These are phyloP conservation scores for Echeveria elegans DNA, from an alignment of 164 flowering plant species.

Conservation along the genomic window DNA sequence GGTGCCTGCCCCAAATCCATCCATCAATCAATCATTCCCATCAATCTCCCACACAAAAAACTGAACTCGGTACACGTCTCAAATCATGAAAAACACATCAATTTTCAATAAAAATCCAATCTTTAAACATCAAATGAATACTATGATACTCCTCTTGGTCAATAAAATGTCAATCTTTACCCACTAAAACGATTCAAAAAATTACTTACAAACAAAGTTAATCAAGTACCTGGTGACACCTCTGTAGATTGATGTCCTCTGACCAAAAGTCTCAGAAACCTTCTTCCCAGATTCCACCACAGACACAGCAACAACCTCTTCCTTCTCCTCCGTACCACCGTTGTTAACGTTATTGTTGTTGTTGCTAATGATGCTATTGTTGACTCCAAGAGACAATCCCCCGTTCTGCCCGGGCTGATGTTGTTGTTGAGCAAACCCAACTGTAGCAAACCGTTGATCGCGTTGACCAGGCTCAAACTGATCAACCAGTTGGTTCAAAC, in stretches of 20 bases:
- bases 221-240: conserved; percentile 93
- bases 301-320: conserved; percentile 32
- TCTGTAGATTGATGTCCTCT: conserved; percentile 84
- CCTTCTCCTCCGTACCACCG: conserved; percentile 2
- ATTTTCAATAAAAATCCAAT: background rate
- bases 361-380: background rate
- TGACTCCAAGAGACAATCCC: conserved; percentile 1
- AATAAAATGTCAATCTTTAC: background rate
- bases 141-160: no score
- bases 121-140: background rate
- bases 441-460: background rate
- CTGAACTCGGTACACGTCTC: no score
- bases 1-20: conserved; percentile 37
- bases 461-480: background rate
- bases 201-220: no score
- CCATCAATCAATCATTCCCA: background rate
- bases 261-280: conserved; percentile 70
- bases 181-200: no score
- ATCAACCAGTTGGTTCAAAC: background rate
- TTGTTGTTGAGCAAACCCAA: background rate
- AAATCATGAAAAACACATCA: no score
- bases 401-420: conserved; percentile 4
- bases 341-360: background rate
- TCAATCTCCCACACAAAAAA: background rate
- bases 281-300: conserved; percentile 44